Evolutionary conservation across 2,329 filamentous ascomycete species (phyloP), one percentile per base, ranked within the genome.

Genomic region (Sarocladiaceae sp.): DNA sequence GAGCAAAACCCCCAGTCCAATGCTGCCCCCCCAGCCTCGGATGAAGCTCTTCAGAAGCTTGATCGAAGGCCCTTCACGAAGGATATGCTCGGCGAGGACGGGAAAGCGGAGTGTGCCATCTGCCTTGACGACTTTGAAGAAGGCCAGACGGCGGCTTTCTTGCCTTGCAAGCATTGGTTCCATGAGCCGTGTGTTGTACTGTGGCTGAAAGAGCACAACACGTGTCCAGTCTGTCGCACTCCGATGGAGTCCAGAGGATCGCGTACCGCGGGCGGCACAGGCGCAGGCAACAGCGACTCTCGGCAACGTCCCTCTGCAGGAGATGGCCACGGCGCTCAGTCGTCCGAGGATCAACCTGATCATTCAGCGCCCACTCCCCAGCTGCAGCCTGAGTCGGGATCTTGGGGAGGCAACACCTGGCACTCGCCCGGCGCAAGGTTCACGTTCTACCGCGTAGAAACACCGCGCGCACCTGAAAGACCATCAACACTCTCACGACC

Each of bases 91-190:
- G 74, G 72, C 1, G 59, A 68, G 0, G 77, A 80, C 44, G 76
- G 75, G 6, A 86, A 84, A 47, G 83, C 81, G 33, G 90, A 96
- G 58, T 98, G 93, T 62, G 90, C 87, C 27, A 95, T 98, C 47
- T 98, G 93, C 64, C 95, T 97, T 70, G 89, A 96, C 45, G 78
- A 86, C 21, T 83, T 94, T 49, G 73, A 78, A 20, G 58, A 85
- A 27, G 85, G 81, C 10, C 81, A 86, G 23, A 80, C 86, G 58
- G 87, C 91, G 4, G 78, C 85, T 0, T 75, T 83, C 35, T 65
- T 98, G 42, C 89, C 89, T 0, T 98, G 93, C 65, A 84, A 80
- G 47, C 93, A 98, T 58, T 95, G 88, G 88, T 97, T 95, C 61
- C 91, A 96, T 57, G 82, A 83, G 47, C 70, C 78, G 20, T 97